Evolutionary conservation across 2,329 filamentous ascomycete genomes (phyloP).

Genomic region (Xylariaceae sp.): DNA sequence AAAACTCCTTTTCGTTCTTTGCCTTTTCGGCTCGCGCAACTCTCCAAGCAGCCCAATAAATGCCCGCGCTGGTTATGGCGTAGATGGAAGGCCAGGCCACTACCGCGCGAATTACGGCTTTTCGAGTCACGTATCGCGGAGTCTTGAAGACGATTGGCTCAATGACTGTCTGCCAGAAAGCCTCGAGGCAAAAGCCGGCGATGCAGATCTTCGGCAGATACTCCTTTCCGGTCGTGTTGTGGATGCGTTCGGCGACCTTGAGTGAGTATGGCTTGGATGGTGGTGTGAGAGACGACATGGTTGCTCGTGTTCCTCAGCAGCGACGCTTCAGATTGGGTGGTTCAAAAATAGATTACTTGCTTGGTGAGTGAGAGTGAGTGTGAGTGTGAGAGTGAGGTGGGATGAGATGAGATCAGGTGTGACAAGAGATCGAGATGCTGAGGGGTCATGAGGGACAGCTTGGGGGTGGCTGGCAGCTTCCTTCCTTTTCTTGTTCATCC

Average conservation of each 20-base stretch:
- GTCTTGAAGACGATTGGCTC: slow-evolving; percentile 18
- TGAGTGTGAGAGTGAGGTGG: background rate
- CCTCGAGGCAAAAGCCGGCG: slow-evolving; percentile 21
- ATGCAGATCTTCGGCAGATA: slow-evolving; percentile 20
- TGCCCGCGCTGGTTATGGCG: slow-evolving; percentile 11
- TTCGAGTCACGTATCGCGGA: background rate
- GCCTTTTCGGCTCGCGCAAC: slow-evolving; percentile 10
- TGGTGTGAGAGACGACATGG: slow-evolving; percentile 10
- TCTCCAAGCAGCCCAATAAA: slow-evolving; percentile 26
- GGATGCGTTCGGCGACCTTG: slow-evolving; percentile 22
- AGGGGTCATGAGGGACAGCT: background rate
- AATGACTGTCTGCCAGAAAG: slow-evolving; percentile 20
- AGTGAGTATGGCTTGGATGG: slow-evolving; percentile 20
- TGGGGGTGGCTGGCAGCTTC: background rate
- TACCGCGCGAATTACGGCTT: background rate
- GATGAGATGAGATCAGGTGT: background rate
- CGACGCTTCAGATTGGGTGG: too few species aligned
- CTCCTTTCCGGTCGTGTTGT: slow-evolving; percentile 23
- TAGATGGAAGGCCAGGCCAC: slow-evolving; percentile 20
- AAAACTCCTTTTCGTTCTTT: background rate
- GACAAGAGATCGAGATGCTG: background rate
- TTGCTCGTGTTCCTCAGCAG: background rate
- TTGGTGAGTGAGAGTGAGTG: too few species aligned
- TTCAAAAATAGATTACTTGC: too few species aligned
- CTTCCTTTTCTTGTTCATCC: background rate